Conservation (phyloP, 306 rosid genomes). For the Cicer arietinum region DNA sequence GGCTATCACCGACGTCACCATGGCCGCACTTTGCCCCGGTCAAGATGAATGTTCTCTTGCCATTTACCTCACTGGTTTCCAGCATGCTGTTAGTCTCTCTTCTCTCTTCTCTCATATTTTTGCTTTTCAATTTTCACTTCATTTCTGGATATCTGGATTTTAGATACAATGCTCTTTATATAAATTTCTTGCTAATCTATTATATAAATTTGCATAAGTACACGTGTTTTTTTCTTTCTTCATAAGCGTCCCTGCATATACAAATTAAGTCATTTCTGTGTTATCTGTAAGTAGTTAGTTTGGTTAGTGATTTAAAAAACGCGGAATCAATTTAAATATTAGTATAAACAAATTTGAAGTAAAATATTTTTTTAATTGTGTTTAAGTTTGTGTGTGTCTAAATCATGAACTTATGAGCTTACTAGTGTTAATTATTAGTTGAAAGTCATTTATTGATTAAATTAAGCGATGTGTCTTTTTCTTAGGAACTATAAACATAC, state of each 20-base stretch:
- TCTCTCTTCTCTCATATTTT: background rate
- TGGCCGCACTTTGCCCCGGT: constrained; percentile 79
- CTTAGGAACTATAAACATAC: background rate
- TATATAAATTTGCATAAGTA: too few species aligned
- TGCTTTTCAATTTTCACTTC: background rate
- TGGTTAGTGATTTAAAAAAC: too few species aligned
- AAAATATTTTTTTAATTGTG: too few species aligned
- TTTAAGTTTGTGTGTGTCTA: too few species aligned
- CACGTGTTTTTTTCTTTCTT: too few species aligned
- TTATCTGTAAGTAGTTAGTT: too few species aligned
- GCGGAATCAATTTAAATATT: too few species aligned
- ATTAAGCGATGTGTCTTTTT: background rate
- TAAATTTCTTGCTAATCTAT: too few species aligned
- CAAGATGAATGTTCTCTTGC: constrained; percentile 79
- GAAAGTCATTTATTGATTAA: background rate
- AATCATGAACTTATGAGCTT: background rate
- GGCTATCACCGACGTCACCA: constrained; percentile 68
- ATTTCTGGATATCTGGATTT: background rate
- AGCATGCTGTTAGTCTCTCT: constrained; percentile 63
- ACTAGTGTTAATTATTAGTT: background rate
- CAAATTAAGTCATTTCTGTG: too few species aligned
- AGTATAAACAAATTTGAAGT: too few species aligned
- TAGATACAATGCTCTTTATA: background rate
- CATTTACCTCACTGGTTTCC: constrained; percentile 82
- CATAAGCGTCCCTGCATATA: too few species aligned